These are phyloP conservation scores for Sistotremastrum suecicum DNA, from an alignment of 768 basidiomycete genomes.

Conservation along the genomic window DNA sequence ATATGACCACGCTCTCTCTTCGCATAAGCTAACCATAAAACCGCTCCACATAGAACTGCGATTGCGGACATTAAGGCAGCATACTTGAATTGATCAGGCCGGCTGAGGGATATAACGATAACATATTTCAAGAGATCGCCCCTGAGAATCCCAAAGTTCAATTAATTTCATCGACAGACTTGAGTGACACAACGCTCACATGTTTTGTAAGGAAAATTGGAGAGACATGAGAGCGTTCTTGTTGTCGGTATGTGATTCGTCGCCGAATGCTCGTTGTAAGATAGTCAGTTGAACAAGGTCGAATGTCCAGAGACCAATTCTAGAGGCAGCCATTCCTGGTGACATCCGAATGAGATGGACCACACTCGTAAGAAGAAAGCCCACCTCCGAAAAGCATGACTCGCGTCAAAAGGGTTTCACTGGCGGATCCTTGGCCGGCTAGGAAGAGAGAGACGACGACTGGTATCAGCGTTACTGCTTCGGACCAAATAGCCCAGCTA, in stretches of 20 bases:
- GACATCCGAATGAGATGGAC: not conserved
- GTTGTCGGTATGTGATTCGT: constrained; percentile 30
- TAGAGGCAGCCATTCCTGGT: constrained; percentile 30
- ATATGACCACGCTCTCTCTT: no score
- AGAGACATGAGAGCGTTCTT: constrained; percentile 24
- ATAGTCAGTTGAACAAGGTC: constrained; percentile 37
- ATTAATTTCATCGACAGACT: constrained; percentile 5
- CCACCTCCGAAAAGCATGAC: constrained; percentile 30
- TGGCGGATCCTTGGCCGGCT: constrained; percentile 2
- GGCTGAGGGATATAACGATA: constrained; percentile 20
- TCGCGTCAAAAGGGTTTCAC: constrained; percentile 20
- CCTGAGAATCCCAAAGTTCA: not conserved
- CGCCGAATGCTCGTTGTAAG: constrained; percentile 28
- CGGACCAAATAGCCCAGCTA: constrained; percentile 15
- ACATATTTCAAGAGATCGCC: constrained; percentile 19
- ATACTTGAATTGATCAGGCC: constrained; percentile 20
- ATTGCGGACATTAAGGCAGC: constrained; percentile 22
- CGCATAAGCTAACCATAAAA: not conserved
- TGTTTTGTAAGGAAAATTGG: constrained; percentile 22
- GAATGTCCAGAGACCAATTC: constrained; percentile 38
- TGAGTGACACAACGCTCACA: constrained; percentile 10
- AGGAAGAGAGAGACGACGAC: constrained; percentile 29
- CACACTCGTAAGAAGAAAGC: not conserved
- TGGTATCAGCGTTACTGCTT: constrained; percentile 29
- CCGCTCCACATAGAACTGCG: constrained; percentile 15